Base-by-base conservation (phyloP, 2,329 filamentous ascomycete species). In the Fusarium sp. region DNA sequence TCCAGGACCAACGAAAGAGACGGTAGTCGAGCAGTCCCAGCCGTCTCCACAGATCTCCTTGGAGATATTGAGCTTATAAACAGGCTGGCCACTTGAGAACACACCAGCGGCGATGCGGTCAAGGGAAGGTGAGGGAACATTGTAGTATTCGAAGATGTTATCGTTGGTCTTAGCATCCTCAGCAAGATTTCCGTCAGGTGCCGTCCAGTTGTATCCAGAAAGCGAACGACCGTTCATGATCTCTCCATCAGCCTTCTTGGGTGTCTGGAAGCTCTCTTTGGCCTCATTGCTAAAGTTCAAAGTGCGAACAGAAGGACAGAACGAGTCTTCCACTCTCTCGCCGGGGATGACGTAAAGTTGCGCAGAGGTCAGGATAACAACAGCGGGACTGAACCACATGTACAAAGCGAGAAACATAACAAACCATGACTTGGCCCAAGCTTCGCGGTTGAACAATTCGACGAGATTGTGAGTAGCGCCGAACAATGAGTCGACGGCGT, bases 401-500 rank as follows among this genome's bases (percentile, higher is more conserved):
- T 69, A 74, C 0, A 74, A 21, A 21, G 72, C 70, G 3, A 74
- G 66, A 37, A 68, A 63, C 69, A 74, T 74, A 2, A 71, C 65
- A 6, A 73, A 48, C 65, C 61, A 71, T 4, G 72, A 69, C 21
- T 71, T 73, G 1, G 45, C 58, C 69, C 69, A 74, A 3, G 69
- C 72, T 5, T 74, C 72, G 3, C 40, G 53, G 5, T 62, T 73
- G 18, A 74, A 69, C 2, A 74, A 45, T 28, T 73, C 69, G 0
- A 48, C 27, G 0, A 63, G 49, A 1, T 72, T 60, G 8, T 74
- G 59, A 1, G 62, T 55, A 5, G 72, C 49, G 0, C 69, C 72
- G 10, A 74, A 74, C 0, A 74, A 34, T 0, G 72, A 60, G 37
- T 74, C 72, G 4, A 74, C 65, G 0, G 72, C 69, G 5, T 64